A percentile compares a stretch with the other conserved stretches of the same genome.
These are phyloP conservation scores for Eutreptiella sp. DNA, from an alignment of 208 protist genomes.

Conservation along the genomic window DNA sequence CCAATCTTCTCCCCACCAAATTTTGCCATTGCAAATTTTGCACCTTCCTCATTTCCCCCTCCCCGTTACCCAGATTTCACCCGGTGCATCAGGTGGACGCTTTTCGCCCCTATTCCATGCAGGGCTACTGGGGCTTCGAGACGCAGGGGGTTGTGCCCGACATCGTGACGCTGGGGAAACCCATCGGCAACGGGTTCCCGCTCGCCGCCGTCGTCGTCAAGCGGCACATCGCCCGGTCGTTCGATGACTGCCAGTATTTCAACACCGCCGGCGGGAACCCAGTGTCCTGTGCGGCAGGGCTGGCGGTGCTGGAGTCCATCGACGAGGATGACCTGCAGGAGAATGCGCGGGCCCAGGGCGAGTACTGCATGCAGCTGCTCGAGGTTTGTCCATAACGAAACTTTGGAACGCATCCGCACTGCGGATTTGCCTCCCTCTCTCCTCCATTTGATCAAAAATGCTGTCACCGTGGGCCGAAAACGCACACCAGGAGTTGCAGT, in stretches of 20 bases:
- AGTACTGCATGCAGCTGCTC: constrained; percentile 22
- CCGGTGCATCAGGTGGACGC: no score
- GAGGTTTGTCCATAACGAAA: no score
- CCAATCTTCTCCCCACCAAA: no score
- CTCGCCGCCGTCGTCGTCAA: constrained; percentile 33
- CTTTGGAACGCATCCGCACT: no score
- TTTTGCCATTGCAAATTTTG: no score
- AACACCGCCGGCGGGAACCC: constrained; percentile 65
- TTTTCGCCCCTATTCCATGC: no score
- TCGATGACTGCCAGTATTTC: constrained; percentile 42
- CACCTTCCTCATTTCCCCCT: no score
- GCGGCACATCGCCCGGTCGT: constrained; percentile 30
- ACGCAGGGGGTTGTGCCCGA: constrained; percentile 30
- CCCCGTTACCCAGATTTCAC: no score
- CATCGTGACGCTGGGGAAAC: constrained; percentile 32
- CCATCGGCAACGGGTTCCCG: constrained; percentile 38
- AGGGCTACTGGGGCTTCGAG: constrained; percentile 58
- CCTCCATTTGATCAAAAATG: no score
- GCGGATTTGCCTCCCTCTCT: no score
- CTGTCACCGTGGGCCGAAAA: no score
- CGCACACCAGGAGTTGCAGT: no score
- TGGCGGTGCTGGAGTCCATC: constrained; percentile 52
- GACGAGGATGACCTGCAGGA: constrained; percentile 44
- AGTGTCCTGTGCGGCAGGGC: constrained; percentile 45
- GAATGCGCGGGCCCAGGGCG: constrained; percentile 36